Evolutionary conservation across 139 green algal species (phyloP).

Genomic region (Chlorella sorokiniana): DNA sequence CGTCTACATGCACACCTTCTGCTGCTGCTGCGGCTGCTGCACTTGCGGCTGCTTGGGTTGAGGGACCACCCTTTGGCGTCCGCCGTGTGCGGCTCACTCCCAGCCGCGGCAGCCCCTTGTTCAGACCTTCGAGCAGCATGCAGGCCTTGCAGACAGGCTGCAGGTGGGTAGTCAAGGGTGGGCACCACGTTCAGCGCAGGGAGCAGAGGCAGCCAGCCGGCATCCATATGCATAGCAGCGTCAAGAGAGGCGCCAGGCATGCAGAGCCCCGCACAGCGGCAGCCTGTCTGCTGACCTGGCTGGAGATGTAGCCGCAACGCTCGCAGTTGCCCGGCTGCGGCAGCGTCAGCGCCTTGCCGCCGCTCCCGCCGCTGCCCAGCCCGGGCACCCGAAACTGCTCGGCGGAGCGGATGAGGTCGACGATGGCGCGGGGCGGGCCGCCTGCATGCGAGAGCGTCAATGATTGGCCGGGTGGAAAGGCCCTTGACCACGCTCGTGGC

Average conservation of each 20-base stretch:
- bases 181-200: not conserved
- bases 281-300: slow-evolving; percentile 56
- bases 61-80: not conserved
- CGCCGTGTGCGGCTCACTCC: slow-evolving; percentile 48
- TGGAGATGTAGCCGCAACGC: slow-evolving; percentile 86
- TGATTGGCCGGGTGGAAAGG: too few species aligned
- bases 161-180: not conserved
- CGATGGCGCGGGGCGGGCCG: slow-evolving; percentile 79
- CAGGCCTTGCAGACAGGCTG: slow-evolving; percentile 87
- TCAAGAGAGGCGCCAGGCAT: not conserved
- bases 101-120: slow-evolving; percentile 68
- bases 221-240: not conserved
- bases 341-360: not conserved
- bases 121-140: slow-evolving; percentile 86
- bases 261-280: not conserved
- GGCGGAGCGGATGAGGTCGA: slow-evolving; percentile 86
- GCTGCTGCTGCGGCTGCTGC: not conserved
- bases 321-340: slow-evolving; percentile 64
- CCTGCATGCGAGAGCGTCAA: slow-evolving; percentile 49
- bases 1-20: not conserved
- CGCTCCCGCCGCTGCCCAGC: not conserved
- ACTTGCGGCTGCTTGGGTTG: too few species aligned
- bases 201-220: not conserved
- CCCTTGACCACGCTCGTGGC: too few species aligned
- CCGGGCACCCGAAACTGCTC: slow-evolving; percentile 65